Evolutionary conservation across 164 flowering plant species (phyloP), one percentile per base, ranked within the genome.

Genomic region (Chimonanthus praecox): DNA sequence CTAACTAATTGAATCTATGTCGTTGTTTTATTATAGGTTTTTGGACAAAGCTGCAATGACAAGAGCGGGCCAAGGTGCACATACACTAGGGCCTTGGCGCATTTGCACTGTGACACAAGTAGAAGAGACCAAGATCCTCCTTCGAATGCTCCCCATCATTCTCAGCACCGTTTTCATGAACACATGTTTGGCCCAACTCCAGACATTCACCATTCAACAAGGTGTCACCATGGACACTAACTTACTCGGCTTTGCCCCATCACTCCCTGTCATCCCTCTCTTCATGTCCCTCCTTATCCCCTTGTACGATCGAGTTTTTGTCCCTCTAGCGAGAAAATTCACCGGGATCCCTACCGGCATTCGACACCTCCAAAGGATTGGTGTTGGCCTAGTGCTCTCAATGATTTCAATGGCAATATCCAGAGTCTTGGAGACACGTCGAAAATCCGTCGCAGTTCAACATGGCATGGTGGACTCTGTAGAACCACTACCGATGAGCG

Each of bases 181-280:
- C 87, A 87, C 90, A 6, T 85, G 89, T 62, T 67, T 90, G 70
- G 90, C 97, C 68, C 97, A 92, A 62, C 92, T 90, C 68, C 92
- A 87, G 51, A 90, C 93, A 43, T 90, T 90, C 78, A 68, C 91
- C 6, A 72, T 90, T 72, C 92, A 92, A 78, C 97, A 92, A 72
- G 81, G 90, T 72, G 76, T 73, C 5, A 88, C 92, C 51, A 82
- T 90, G 90, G 83, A 92, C 85, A 76, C 81, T 10, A 67, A 65
- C 5, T 16, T 90, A 49, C 47, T 77, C 6, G 82, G 83, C 44
- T 88, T 92, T 68, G 84, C 79, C 7, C 75, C 94, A 0, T 88
- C 94, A 3, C 75, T 90, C 48, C 92, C 89, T 11, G 84, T 85
- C 9, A 84, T 90, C 68, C 94, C 94, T 6, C 74, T 84, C 6